phyloP scores from a whole-genome alignment of 441 rosid species.

The Gossypium trilobum region DNA sequence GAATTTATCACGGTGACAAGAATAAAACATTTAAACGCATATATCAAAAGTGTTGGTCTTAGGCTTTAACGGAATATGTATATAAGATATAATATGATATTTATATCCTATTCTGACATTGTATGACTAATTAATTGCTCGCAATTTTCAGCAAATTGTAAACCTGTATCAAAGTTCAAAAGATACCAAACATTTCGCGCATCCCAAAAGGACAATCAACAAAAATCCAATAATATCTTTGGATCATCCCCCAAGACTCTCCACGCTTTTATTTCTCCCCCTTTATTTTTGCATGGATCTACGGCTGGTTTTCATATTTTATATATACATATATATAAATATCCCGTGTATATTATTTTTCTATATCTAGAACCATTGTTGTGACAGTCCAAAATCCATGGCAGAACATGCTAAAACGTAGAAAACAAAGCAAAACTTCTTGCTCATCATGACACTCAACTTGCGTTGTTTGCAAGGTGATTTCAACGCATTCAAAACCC shows the following conservation, averaged over 20 bases:
- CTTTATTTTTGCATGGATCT: neutral
- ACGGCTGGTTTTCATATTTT: neutral
- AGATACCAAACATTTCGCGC: neutral
- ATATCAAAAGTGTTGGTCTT: no score
- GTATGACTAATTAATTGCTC: neutral
- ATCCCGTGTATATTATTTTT: neutral
- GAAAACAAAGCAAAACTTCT: conserved; percentile 21
- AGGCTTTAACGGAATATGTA: no score
- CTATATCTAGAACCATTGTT: neutral
- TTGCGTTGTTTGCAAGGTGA: neutral
- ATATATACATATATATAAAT: neutral
- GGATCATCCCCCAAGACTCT: neutral
- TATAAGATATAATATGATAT: no score
- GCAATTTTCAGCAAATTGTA: neutral
- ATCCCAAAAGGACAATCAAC: neutral
- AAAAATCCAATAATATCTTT: neutral
- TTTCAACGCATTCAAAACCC: neutral
- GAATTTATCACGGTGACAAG: no score
- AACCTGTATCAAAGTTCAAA: neutral
- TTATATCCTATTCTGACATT: neutral
- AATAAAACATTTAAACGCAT: no score
- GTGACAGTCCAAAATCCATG: neutral
- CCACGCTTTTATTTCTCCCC: neutral
- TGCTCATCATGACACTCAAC: conserved; percentile 3
- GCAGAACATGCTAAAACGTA: conserved; percentile 18